Evolutionary conservation across 805 yeast species (phyloP).

Genomic region (Hanseniaspora opuntiae): DNA sequence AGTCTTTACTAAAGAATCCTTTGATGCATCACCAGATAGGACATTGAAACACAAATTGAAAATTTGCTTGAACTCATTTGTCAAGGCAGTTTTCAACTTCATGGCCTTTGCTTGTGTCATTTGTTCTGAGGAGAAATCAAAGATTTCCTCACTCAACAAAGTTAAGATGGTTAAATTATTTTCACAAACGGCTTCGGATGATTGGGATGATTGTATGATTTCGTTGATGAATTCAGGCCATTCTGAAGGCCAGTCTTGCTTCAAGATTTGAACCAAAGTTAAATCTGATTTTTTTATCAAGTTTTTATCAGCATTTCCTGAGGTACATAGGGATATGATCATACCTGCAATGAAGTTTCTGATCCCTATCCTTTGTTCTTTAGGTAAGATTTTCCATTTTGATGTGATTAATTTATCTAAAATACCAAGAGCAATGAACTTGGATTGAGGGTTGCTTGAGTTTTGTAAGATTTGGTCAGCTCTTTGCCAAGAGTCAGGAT

Average conservation of each 20-base stretch:
- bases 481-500: constrained; percentile 90
- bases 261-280: constrained; percentile 82
- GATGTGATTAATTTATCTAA: constrained; percentile 80
- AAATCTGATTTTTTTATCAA: constrained; percentile 85
- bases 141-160: constrained; percentile 85
- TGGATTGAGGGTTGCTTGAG: constrained; percentile 70
- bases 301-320: constrained; percentile 63
- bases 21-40: constrained; percentile 69
- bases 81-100: constrained; percentile 67
- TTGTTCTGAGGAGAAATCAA: constrained; percentile 88
- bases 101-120: constrained; percentile 92
- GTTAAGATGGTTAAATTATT: constrained; percentile 89
- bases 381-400: constrained; percentile 86
- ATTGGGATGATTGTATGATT: constrained; percentile 67
- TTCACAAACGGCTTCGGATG: constrained; percentile 87
- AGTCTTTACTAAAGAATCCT: constrained; percentile 63
- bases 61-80: constrained; percentile 82
- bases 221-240: constrained; percentile 98
- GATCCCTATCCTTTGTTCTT: constrained; percentile 79
- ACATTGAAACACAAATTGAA: constrained; percentile 89
- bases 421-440: constrained; percentile 81
- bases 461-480: constrained; percentile 78
- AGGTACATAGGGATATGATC: constrained; percentile 68
- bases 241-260: constrained; percentile 97
- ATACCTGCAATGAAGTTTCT: constrained; percentile 86